phyloP scores from a whole-genome alignment of 768 basidiomycete species.

The Tulasnella sp. region DNA sequence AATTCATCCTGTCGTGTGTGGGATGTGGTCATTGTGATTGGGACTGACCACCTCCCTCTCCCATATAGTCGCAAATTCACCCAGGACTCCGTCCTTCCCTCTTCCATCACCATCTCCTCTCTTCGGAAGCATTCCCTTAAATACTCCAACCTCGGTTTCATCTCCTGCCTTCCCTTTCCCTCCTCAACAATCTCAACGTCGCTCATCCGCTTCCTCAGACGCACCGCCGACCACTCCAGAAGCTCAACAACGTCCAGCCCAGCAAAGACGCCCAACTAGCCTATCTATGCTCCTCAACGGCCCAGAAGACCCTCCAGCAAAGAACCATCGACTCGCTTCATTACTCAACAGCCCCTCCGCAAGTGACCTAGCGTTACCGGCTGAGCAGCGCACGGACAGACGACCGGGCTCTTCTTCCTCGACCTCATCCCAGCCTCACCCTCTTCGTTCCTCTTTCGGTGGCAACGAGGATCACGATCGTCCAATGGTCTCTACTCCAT shows the following conservation, averaged over 20 bases:
- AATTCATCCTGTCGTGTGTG: not conserved
- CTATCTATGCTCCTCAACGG: constrained; percentile 15
- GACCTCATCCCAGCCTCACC: constrained; percentile 19
- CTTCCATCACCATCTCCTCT: constrained; percentile 16
- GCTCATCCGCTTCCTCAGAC: not conserved
- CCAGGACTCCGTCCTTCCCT: constrained; percentile 18
- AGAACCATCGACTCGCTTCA: not conserved
- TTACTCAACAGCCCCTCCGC: constrained; percentile 17
- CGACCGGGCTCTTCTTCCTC: constrained; percentile 33
- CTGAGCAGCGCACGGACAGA: constrained; percentile 22
- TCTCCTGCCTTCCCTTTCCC: constrained; percentile 9
- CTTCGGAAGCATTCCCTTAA: constrained; percentile 1
- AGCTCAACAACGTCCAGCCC: not conserved
- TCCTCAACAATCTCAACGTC: constrained; percentile 5
- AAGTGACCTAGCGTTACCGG: constrained; percentile 22
- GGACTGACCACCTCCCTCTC: constrained; percentile 11
- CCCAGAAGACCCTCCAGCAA: not conserved
- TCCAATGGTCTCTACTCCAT: constrained; percentile 3
- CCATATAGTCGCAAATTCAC: constrained; percentile 12
- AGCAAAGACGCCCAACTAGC: constrained; percentile 1
- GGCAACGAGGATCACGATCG: constrained; percentile 1
- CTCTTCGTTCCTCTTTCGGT: not conserved
- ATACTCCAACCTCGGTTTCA: not conserved
- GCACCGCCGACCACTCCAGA: not conserved
- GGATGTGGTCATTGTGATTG: not conserved